These are phyloP conservation scores for Phytophthora niederhauseri DNA, from an alignment of 352 stramenopile species.

Conservation along the genomic window DNA sequence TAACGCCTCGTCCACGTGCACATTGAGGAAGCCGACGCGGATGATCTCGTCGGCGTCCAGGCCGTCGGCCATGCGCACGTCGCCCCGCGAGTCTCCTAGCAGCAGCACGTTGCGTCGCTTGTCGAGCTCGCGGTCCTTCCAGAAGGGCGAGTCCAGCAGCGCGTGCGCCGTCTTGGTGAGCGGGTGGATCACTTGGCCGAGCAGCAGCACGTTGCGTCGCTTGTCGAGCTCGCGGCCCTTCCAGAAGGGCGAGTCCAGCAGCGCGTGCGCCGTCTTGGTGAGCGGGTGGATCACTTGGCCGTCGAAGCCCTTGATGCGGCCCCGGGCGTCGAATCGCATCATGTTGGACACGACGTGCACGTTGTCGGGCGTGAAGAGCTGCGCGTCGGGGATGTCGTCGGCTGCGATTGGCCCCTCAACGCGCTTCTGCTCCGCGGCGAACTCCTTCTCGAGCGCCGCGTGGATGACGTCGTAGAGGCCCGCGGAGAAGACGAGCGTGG, in stretches of 20 bases:
- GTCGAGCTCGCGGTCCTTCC: constrained; percentile 51
- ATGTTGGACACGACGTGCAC: constrained; percentile 82
- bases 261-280: constrained; percentile 79
- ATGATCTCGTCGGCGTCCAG: constrained; percentile 67
- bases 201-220: constrained; percentile 68
- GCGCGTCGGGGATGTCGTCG: not conserved
- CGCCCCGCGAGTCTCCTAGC: constrained; percentile 68
- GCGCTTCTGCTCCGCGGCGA: constrained; percentile 26
- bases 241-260: constrained; percentile 70
- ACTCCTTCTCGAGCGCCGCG: constrained; percentile 53
- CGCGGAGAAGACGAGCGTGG: constrained; percentile 67
- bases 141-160: constrained; percentile 66
- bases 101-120: constrained; percentile 70
- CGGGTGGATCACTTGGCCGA: constrained; percentile 87
- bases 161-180: constrained; percentile 84
- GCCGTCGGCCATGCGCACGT: constrained; percentile 62
- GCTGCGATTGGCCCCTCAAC: not conserved
- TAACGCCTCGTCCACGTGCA: constrained; percentile 57
- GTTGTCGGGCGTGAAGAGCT: constrained; percentile 41
- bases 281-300: constrained; percentile 72
- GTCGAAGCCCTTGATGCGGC: constrained; percentile 59
- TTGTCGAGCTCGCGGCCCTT: constrained; percentile 50
- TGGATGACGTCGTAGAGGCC: constrained; percentile 68
- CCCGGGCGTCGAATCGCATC: constrained; percentile 65
- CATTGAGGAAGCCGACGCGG: constrained; percentile 73